These are phyloP conservation scores for Mallotus japonicus DNA, from an alignment of 441 rosid genomes.

Conservation along the genomic window DNA sequence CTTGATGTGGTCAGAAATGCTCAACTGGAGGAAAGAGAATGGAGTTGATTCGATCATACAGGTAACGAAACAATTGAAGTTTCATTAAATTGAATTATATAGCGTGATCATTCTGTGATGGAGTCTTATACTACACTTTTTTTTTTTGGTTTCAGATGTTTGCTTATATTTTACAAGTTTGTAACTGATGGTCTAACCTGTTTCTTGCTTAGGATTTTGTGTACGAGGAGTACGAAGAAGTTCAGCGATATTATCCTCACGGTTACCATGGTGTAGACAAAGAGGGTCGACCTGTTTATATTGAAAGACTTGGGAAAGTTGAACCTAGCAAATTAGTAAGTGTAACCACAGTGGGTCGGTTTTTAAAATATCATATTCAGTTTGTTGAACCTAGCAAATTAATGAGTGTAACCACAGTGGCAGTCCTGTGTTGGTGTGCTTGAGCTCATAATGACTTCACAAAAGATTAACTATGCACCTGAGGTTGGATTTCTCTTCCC, in stretches of 20 bases:
- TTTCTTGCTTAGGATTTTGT: conserved; percentile 68
- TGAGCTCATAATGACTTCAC: conserved; percentile 89
- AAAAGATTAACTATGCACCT: conserved; percentile 78
- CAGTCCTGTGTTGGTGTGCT: conserved; percentile 84
- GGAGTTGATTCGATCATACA: conserved; percentile 72
- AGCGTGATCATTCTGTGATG: conserved; percentile 7
- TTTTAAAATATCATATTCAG: conserved; percentile 83
- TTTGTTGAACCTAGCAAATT: no score
- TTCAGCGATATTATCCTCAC: conserved; percentile 77
- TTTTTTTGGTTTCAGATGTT: neutral
- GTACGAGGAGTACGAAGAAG: conserved; percentile 72
- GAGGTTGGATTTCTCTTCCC: conserved; percentile 60
- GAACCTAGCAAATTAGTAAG: conserved; percentile 72
- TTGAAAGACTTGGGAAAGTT: conserved; percentile 75
- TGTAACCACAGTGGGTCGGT: conserved; percentile 75
- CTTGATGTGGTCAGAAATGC: conserved; percentile 94
- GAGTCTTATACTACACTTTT: neutral
- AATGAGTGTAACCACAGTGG: no score
- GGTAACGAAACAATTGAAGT: conserved; percentile 41
- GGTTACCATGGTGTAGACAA: conserved; percentile 96
- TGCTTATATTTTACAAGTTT: conserved; percentile 2
- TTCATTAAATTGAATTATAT: conserved; percentile 8
- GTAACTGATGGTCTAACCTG: conserved; percentile 9
- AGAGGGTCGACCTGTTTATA: conserved; percentile 82
- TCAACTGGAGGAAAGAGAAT: conserved; percentile 81